Evolutionary conservation across 2,329 filamentous ascomycete genomes (phyloP), one percentile per base, ranked within the genome.

Genomic region (Dothideomycetes sp.): DNA sequence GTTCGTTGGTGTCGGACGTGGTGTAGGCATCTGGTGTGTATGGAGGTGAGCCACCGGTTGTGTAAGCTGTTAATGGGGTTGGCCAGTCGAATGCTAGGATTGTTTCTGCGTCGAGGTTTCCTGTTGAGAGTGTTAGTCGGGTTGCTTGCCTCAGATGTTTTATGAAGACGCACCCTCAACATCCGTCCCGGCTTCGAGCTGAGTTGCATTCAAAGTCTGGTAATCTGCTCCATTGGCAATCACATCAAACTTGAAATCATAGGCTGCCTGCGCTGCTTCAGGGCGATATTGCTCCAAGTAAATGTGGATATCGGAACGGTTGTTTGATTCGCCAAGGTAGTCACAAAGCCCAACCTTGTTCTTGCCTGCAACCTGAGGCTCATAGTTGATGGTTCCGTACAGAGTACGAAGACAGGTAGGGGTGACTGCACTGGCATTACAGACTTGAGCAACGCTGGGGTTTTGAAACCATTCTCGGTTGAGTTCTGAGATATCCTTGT

Each of bases 81-180:
- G 71, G 69, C 44, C 67, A 68, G 46, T 66, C 69, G 44, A 80
- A 61, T 9, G 68, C 67, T 5, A 76, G 52, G 5, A 77, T 66
- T 37, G 77, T 76, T 49, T 82, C 73, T 3, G 76, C 63, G 50
- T 83, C 78, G 11, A 82, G 63, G 45, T 77, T 79, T 12, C 75
- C 78, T n/a, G n/a, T n/a, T n/a, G n/a, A n/a, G n/a, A n/a, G n/a
- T n/a, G n/a, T n/a, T n/a, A n/a, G n/a, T n/a, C n/a, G n/a, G n/a
- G n/a, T n/a, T n/a, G n/a, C n/a, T n/a, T n/a, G n/a, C n/a, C n/a
- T n/a, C n/a, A n/a, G n/a, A n/a, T n/a, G n/a, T n/a, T n/a, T n/a
- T n/a, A n/a, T 55, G n/a, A n/a, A n/a, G n/a, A n/a, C n/a, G n/a
- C n/a, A n/a, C n/a, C n/a, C n/a, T 83, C 79, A 7, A 58, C 50